Base-by-base conservation (phyloP, 257 asterid genomes). In the Salvia hispanica region DNA sequence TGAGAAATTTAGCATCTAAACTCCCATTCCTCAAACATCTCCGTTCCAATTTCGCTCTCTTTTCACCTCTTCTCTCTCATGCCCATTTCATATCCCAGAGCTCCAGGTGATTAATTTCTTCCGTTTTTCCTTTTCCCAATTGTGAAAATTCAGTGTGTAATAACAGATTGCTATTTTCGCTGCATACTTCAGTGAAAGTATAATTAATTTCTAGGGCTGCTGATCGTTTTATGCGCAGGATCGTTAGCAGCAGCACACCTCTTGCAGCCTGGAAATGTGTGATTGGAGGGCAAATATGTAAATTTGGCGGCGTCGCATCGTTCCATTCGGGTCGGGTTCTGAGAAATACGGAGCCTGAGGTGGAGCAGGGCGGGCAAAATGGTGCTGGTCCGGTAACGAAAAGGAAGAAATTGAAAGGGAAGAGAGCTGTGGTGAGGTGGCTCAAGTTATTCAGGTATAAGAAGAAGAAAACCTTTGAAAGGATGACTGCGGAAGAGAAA, bases 361-460 rank as follows among this genome's bases (percentile, higher is more conserved):
- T 54, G 70, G 88, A 76, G 71, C 81, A 40, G 40, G 51, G 58
- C 62, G 90, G 63, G 6, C 62, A 55, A 21, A 31, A 15, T 69
- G 65, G 9, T 43, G 78, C 73, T 74, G 78, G 57, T 51, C 74
- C 45, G 65, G 81, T 51, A 50, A 79, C 76, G 72, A 86, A 83
- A 72, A 85, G 96, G 88, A 88, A 84, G 86, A 93, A 91, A 76
- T 78, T 82, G 66, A 93, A 93, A 77, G 99, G 99, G 18, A 88
- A 88, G 78, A 81, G 97, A 80, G 95, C 86, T 21, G 95, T 94
- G 18, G 95, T 85, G 72, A 82, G 74, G 77, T 94, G 97, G 99
- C 73, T 94, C 74, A 94, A 94, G 88, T 81, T 80, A 64, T 85
- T 94, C 78, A 79, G 97, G 77, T 87, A 72, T 67, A 88, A 88